Conservation (phyloP, 78 protist genomes). For the Chrysochromulina tobinii region DNA sequence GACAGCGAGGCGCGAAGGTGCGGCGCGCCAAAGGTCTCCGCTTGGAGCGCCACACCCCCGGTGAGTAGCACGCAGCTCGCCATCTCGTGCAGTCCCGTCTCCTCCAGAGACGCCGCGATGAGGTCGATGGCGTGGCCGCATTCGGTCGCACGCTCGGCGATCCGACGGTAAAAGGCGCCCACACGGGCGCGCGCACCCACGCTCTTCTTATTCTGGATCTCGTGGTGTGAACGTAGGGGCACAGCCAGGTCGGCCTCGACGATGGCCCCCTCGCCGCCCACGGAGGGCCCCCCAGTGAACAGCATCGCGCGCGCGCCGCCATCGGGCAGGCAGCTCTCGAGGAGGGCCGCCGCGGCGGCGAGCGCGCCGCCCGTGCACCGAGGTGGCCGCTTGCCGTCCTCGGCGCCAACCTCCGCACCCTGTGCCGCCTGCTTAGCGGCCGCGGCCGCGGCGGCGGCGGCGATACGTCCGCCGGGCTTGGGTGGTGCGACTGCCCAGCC, state of each 20-base stretch:
- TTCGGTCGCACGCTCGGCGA: not conserved
- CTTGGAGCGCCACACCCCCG: not conserved
- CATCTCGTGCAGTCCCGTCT: not conserved
- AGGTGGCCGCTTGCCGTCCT: not conserved
- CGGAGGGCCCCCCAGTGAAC: not conserved
- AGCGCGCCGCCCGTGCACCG: not conserved
- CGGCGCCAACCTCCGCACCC: not conserved
- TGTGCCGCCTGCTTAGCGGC: not conserved
- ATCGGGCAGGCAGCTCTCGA: not conserved
- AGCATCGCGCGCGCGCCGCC: not conserved
- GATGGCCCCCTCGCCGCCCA: not conserved
- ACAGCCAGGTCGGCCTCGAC: not conserved
- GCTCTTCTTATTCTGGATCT: not conserved
- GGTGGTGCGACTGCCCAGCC: not conserved
- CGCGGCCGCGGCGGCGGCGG: not conserved
- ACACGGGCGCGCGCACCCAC: too few species aligned
- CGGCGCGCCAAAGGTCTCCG: not conserved
- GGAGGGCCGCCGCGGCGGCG: not conserved
- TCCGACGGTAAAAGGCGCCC: not conserved
- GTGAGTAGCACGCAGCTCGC: not conserved
- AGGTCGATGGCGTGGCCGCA: not conserved
- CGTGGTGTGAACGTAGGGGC: not conserved
- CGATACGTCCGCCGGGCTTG: not conserved
- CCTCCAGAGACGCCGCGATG: not conserved
- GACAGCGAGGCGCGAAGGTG: not conserved